These are phyloP conservation scores for Oehlia diaphana DNA, from an alignment of 192 early-diverging fungal species.

Conservation along the genomic window DNA sequence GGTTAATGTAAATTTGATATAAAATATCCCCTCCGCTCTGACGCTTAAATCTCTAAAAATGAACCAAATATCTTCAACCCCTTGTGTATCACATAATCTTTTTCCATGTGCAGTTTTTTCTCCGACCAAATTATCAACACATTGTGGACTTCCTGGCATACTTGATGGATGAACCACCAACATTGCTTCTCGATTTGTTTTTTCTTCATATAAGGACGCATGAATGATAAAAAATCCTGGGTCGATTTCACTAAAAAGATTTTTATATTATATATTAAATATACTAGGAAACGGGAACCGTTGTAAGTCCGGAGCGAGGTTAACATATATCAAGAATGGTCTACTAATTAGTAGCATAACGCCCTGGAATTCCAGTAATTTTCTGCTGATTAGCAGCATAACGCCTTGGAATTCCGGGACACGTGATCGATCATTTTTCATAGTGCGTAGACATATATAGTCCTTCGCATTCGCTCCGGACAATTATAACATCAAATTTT, in stretches of 20 bases:
- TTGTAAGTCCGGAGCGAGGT: too few species aligned
- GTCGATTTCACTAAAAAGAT: not conserved
- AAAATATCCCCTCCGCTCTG: not conserved
- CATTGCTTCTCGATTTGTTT: not conserved
- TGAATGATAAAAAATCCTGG: not conserved
- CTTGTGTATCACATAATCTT: not conserved
- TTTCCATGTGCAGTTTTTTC: not conserved
- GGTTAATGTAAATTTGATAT: not conserved
- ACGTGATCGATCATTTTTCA: too few species aligned
- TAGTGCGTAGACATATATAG: too few species aligned
- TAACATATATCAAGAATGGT: too few species aligned
- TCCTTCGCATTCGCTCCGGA: too few species aligned
- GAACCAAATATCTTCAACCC: not conserved
- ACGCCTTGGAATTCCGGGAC: too few species aligned
- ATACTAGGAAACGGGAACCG: too few species aligned
- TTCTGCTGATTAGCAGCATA: too few species aligned
- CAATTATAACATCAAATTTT: too few species aligned
- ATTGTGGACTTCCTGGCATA: not conserved
- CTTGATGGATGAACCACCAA: not conserved
- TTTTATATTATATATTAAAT: too few species aligned
- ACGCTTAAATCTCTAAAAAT: slow-evolving; percentile 9
- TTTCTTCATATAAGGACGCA: not conserved
- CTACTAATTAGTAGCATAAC: too few species aligned
- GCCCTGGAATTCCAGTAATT: too few species aligned
- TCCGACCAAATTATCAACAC: not conserved